A percentile compares a stretch with the other conserved stretches of the same genome.
Conservation (phyloP, 306 rosid species). For the Trifolium fragiferum region DNA sequence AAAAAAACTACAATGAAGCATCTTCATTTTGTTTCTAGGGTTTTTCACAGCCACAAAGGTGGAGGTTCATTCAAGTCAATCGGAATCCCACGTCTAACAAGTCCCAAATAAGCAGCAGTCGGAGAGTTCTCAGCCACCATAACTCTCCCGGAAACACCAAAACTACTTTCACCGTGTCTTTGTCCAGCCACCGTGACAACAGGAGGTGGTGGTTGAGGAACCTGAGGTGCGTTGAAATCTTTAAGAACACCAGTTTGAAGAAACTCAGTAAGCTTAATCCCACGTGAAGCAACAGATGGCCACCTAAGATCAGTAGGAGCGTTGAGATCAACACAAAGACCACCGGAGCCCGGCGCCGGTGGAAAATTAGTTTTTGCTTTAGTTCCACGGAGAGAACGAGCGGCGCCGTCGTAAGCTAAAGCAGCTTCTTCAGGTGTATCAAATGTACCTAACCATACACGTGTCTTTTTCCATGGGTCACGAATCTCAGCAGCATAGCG, state of each 20-base stretch:
- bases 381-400: conserved; percentile 85
- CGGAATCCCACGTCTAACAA: conserved; percentile 78
- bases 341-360: conserved; percentile 45
- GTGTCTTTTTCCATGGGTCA: conserved; percentile 95
- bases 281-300: conserved; percentile 52
- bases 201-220: not conserved
- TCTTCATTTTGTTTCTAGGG: not conserved
- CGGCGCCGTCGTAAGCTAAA: conserved; percentile 95
- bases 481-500: conserved; percentile 98
- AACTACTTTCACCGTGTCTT: not conserved
- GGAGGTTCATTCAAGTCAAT: conserved; percentile 95
- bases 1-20: not conserved
- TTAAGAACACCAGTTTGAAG: conserved; percentile 61
- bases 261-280: conserved; percentile 63
- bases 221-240: conserved; percentile 39
- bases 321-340: conserved; percentile 71
- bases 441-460: conserved; percentile 96
- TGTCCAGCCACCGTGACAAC: not conserved
- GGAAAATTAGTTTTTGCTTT: conserved; percentile 95
- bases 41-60: conserved; percentile 74
- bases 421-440: conserved; percentile 98
- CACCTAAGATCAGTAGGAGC: conserved; percentile 51
- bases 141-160: not conserved
- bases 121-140: conserved; percentile 35
- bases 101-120: conserved; percentile 69